These are phyloP conservation scores for Crithidia thermophila DNA, from an alignment of 208 protist species.

Conservation along the genomic window DNA sequence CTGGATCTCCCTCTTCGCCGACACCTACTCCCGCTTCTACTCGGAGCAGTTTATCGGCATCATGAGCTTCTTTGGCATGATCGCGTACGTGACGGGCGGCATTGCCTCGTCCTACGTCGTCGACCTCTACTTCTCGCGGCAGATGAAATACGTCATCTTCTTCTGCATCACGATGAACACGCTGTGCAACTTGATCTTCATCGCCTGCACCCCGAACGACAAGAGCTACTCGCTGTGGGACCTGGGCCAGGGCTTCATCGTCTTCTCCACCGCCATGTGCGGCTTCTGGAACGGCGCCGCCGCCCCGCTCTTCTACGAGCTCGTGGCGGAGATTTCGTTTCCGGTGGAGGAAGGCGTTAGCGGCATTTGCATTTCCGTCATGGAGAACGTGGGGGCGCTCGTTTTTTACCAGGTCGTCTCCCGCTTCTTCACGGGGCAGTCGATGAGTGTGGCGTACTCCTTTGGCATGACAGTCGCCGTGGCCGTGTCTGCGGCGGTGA, in stretches of 20 bases:
- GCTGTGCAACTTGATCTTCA: conserved; percentile 78
- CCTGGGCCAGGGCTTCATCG: conserved; percentile 67
- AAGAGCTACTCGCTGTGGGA: conserved; percentile 75
- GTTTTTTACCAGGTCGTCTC: conserved; percentile 85
- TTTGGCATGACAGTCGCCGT: conserved; percentile 84
- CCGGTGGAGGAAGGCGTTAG: conserved; percentile 88
- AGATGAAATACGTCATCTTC: conserved; percentile 93
- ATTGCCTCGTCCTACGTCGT: conserved; percentile 78
- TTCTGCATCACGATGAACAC: conserved; percentile 84
- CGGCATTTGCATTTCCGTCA: conserved; percentile 78
- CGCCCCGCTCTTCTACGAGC: conserved; percentile 86
- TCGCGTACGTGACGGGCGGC: conserved; percentile 75
- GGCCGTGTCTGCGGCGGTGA: conserved; percentile 64
- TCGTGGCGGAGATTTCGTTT: conserved; percentile 86
- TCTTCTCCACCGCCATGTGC: conserved; percentile 72
- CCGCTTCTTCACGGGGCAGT: conserved; percentile 65
- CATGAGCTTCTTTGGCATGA: conserved; percentile 87
- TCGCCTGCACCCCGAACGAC: conserved; percentile 79
- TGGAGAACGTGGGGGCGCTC: conserved; percentile 84
- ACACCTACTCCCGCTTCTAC: conserved; percentile 68
- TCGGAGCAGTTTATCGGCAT: conserved; percentile 75
- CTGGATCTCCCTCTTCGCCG: conserved; percentile 87
- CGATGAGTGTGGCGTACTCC: conserved; percentile 85
- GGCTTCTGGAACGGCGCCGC: conserved; percentile 90
- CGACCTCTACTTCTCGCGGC: conserved; percentile 80